Base-by-base conservation (phyloP, 129 eudicot genomes). In the Sambucus nigra region DNA sequence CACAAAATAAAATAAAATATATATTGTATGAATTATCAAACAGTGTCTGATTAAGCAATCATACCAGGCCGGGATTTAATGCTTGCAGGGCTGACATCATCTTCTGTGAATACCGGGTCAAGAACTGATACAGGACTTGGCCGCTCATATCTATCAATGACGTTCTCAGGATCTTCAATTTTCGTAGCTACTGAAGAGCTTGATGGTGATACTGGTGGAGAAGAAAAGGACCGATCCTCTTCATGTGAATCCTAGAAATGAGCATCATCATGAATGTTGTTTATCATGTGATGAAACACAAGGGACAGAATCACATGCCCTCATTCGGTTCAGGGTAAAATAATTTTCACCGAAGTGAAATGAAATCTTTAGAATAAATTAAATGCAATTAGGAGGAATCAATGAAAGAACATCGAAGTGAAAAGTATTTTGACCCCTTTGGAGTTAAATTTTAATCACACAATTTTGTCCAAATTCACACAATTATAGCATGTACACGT, bases 41-140 rank as follows among this genome's bases (percentile, higher is more conserved):
- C 8, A 29, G 42, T 35, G 13, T 12, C 13, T 35, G 9, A 35
- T 25, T 7, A 10, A 27, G 19, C 13, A 25, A 65, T 29, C 79
- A 28, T 67, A 92, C 99, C 82, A 23, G 60, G 67, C 25, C 53
- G 71, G 42, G 76, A 57, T 51, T 42, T 61, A 59, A 69, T 65
- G 62, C 70, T 63, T 40, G 86, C 63, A 60, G 95, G 98, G 65
- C 89, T 92, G 51, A 82, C 71, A 18, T 92, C 96, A 59, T 74
- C 80, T 41, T 86, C 96, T 38, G 75, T 52, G 57, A 82, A 86
- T 42, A 79, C 47, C 25, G 94, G 94, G 55, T 86, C 99, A 45
- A 92, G 99, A 65, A 86, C 91, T 35, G 99, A 86, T 40, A 79
- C 47, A 14, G 99, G 99, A 67, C 99, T 92, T 6, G 89, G 94